Evolutionary conservation across 108 stramenopile genomes (phyloP).

Genomic region (Epithemia pelagica): DNA sequence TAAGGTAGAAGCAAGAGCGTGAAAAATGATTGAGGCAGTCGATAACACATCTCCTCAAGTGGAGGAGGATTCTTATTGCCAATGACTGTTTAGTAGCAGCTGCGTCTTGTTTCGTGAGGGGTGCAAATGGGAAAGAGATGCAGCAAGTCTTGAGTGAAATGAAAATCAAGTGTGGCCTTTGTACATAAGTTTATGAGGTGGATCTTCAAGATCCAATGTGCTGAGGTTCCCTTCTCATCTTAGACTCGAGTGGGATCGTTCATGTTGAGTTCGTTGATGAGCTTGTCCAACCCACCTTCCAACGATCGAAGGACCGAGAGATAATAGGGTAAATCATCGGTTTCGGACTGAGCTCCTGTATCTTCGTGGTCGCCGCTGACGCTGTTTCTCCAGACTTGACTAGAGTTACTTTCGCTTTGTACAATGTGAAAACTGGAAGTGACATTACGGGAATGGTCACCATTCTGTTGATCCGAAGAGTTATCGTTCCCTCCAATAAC

Average conservation of each 20-base stretch:
- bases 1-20: too few relatives aligned
- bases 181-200: too few relatives aligned
- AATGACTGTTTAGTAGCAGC: too few relatives aligned
- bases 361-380: constrained; percentile 3
- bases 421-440: constrained; percentile 11
- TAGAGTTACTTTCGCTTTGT: constrained; percentile 22
- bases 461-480: background rate
- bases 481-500: constrained; percentile 12
- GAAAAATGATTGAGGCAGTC: too few relatives aligned
- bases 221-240: too few relatives aligned
- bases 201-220: too few relatives aligned
- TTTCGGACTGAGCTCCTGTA: background rate
- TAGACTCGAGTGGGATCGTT: constrained; percentile 62
- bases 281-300: constrained; percentile 26
- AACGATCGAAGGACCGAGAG: background rate
- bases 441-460: background rate
- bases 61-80: too few relatives aligned
- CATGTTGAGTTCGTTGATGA: constrained; percentile 57
- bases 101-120: too few relatives aligned
- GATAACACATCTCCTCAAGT: too few relatives aligned
- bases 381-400: constrained; percentile 18
- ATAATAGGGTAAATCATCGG: background rate
- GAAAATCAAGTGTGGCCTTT: too few relatives aligned
- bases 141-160: too few relatives aligned
- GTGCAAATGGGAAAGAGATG: too few relatives aligned